A percentile compares a stretch with the other conserved stretches of the same genome.
Evolutionary conservation across 2,329 filamentous ascomycete species (phyloP).

Genomic region (Colletotrichum orchidophilum): DNA sequence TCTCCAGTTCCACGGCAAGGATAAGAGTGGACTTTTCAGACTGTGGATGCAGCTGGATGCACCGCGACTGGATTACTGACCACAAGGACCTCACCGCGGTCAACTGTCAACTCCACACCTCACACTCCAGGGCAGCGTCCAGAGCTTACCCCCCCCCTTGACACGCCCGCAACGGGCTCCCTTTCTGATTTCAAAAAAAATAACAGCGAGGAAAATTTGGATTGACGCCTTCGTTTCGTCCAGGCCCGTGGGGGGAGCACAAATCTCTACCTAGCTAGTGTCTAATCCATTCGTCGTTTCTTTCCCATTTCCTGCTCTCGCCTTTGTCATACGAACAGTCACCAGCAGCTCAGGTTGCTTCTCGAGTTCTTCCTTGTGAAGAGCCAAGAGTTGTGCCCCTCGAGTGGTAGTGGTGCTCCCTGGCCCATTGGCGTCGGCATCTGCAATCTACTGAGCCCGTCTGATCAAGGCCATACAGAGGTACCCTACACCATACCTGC

Average conservation of each 20-base stretch:
- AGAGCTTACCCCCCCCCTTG: neutral
- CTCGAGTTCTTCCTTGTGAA: neutral
- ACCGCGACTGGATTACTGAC: constrained; percentile 13
- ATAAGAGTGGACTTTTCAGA: neutral
- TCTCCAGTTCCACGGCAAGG: constrained; percentile 6
- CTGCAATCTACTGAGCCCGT: constrained; percentile 16
- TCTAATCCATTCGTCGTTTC: neutral
- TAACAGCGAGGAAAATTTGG: constrained; percentile 8
- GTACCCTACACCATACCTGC: neutral
- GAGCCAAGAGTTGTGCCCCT: constrained; percentile 10
- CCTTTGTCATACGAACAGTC: neutral
- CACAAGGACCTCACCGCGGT: constrained; percentile 7
- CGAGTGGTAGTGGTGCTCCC: neutral
- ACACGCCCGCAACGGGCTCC: constrained; percentile 23
- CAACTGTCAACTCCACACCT: constrained; percentile 18
- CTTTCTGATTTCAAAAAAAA: constrained; percentile 15
- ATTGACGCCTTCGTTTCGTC: constrained; percentile 1
- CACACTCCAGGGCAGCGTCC: neutral
- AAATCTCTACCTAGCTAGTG: constrained; percentile 4
- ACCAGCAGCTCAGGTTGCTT: neutral
- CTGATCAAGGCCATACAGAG: neutral
- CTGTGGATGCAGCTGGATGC: constrained; percentile 5
- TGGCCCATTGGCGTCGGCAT: constrained; percentile 15
- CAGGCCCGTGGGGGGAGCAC: neutral
- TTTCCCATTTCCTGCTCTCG: neutral